Evolutionary conservation across 352 stramenopile species (phyloP).

Genomic region (Phytopythium ostracodes): DNA sequence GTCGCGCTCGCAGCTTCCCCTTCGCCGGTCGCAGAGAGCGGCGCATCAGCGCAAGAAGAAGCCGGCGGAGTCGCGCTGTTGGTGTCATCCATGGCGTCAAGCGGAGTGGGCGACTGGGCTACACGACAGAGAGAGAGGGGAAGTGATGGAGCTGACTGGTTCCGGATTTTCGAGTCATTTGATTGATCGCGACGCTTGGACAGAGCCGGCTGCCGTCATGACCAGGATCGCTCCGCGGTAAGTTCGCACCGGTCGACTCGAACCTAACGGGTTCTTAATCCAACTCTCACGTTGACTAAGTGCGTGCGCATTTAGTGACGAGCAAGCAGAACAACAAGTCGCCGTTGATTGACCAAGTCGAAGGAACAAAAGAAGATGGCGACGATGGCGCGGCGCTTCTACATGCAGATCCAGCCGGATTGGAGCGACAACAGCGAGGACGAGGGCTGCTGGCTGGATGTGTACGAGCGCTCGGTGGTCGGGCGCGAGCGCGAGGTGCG

Average conservation of each 20-base stretch:
- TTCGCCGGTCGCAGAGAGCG: neutral
- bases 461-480: conserved; percentile 40
- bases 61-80: neutral
- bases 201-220: neutral
- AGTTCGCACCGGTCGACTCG: neutral
- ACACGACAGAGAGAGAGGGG: neutral
- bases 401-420: conserved; percentile 69
- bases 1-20: neutral
- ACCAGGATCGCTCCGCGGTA: neutral
- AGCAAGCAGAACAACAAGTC: neutral
- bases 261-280: neutral
- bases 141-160: neutral
- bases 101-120: neutral
- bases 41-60: neutral
- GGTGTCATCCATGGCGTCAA: neutral
- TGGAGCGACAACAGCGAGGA: conserved; percentile 22
- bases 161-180: neutral
- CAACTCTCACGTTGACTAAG: no score
- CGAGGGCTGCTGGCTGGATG: conserved; percentile 45
- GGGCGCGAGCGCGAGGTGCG: conserved; percentile 13
- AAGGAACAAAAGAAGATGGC: conserved; percentile 8
- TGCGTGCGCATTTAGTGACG: neutral
- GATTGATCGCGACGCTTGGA: conserved; percentile 2
- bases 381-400: conserved; percentile 15
- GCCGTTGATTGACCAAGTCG: neutral